Evolutionary conservation across 768 basidiomycete genomes (phyloP), one percentile per base, ranked within the genome.

Genomic region (Steccherinum ochraceum): DNA sequence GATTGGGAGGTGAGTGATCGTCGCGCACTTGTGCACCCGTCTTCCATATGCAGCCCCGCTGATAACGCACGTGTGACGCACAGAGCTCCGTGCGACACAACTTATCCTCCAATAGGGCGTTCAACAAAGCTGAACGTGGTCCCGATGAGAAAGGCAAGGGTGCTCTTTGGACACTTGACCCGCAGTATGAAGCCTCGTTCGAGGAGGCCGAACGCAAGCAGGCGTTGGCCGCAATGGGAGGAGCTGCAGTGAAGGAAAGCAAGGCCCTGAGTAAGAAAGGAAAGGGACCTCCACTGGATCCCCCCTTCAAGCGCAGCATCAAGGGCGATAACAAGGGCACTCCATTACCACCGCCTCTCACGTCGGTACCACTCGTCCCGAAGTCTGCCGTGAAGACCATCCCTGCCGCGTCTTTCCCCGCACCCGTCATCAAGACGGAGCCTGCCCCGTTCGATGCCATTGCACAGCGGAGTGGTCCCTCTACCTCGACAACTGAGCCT

Each of bases 81-180:
- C 49, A 67, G 90, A 93, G 89, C 59, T 95, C 95, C 24, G 86
- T 97, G 43, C 86, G 93, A 19, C 93, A 97, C 62, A 94, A 93
- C 64, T 69, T 99, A n/a, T 94, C 93, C 1, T 90, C 92, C 11
- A 86, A 87, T 63, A 82, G 85, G 45, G 92, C 90, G 0, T 99
- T 99, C 70, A 75, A 89, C 65, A 97, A 97, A 68, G 77, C 90
- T 65, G 89, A 93, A 52, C 77, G 90, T 24, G 86, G 83, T 54
- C 80, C 83, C 4, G 88, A 91, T 52, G 90, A 88, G 72, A 78
- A 86, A 53, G 88, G 90, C 7, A 96, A 95, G 65, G 94, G 93
- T 1, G 92, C 85, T 57, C 91, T 93, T 56, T 97, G 94, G 94
- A 86, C 87, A 18, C 74, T 96, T 25, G 93, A 95, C 60, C 83